Evolutionary conservation across 1,284 basidiomycete species (phyloP).

Genomic region (Boletellus sp.): DNA sequence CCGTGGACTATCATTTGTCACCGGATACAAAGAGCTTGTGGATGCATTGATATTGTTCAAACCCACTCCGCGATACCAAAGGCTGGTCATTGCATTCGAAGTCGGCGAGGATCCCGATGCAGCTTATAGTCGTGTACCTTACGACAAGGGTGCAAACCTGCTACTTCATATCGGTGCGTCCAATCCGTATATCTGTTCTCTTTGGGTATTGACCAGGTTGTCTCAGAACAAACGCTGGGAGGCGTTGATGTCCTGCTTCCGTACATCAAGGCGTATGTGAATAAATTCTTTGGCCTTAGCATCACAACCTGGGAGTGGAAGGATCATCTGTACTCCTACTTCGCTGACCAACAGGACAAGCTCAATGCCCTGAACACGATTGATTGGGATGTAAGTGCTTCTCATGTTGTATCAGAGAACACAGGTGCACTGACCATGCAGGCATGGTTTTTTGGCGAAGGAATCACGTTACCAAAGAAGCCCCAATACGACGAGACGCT

Average conservation of each 20-base stretch:
- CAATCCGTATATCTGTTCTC: neutral
- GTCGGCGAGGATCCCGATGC: conserved; percentile 78
- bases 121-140: conserved; percentile 30
- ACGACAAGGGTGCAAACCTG: conserved; percentile 31
- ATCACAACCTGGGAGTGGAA: conserved; percentile 91
- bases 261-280: conserved; percentile 80
- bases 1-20: conserved; percentile 79
- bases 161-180: conserved; percentile 53
- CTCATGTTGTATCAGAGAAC: neutral
- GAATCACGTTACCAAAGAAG: conserved; percentile 72
- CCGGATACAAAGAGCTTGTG: conserved; percentile 71
- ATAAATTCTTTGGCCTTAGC: conserved; percentile 77
- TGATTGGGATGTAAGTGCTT: conserved; percentile 71
- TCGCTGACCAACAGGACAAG: conserved; percentile 60
- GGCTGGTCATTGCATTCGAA: conserved; percentile 80
- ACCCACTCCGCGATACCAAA: conserved; percentile 72
- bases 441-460: conserved; percentile 89
- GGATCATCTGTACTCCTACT: conserved; percentile 82
- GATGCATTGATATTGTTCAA: conserved; percentile 69
- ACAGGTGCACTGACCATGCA: conserved; percentile 27
- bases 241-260: conserved; percentile 83
- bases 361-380: conserved; percentile 69
- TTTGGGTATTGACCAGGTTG: neutral
- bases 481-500: conserved; percentile 83
- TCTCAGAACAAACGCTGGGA: conserved; percentile 74